Evolutionary conservation across 2,329 filamentous ascomycete genomes (phyloP).

Genomic region (Talaromyces marneffei): DNA sequence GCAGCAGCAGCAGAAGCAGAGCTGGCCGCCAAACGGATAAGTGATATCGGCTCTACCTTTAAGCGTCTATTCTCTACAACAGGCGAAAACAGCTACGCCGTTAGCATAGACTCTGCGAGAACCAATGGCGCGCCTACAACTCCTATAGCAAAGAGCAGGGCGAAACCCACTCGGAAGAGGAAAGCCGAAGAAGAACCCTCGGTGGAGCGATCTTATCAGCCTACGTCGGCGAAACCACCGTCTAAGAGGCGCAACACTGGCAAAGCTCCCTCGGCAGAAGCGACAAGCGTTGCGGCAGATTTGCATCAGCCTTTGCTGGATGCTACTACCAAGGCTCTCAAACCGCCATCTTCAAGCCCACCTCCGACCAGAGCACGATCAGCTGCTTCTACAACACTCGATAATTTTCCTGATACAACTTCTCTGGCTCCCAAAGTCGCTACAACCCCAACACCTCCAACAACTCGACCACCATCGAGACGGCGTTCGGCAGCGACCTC

Average conservation of each 20-base stretch:
- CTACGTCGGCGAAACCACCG: slow-evolving; percentile 6
- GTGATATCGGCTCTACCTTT: slow-evolving; percentile 34
- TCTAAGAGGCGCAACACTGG: slow-evolving; percentile 36
- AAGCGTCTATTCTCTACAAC: slow-evolving; percentile 31
- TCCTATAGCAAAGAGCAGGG: slow-evolving; percentile 19
- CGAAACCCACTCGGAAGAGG: slow-evolving; percentile 43
- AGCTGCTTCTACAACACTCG: neutral
- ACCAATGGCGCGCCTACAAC: slow-evolving; percentile 4
- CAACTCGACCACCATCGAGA: slow-evolving; percentile 28
- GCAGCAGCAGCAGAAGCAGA: slow-evolving; percentile 33
- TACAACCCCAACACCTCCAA: slow-evolving; percentile 28
- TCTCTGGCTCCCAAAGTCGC: slow-evolving; percentile 16
- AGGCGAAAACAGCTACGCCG: slow-evolving; percentile 21
- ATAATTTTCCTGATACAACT: slow-evolving; percentile 10
- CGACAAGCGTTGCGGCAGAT: slow-evolving; percentile 10
- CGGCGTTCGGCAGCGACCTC: slow-evolving; percentile 26
- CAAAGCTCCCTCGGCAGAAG: slow-evolving; percentile 14
- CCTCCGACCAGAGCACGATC: slow-evolving; percentile 12
- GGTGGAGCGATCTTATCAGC: slow-evolving; percentile 11
- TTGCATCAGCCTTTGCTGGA: neutral
- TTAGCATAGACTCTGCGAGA: slow-evolving; percentile 15
- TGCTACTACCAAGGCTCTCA: neutral
- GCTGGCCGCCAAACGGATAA: slow-evolving; percentile 33
- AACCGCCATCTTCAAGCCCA: slow-evolving; percentile 8
- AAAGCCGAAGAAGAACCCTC: slow-evolving; percentile 46